Evolutionary conservation across 768 basidiomycete species (phyloP), one percentile per base, ranked within the genome.

Genomic region (Agaricus blazei): DNA sequence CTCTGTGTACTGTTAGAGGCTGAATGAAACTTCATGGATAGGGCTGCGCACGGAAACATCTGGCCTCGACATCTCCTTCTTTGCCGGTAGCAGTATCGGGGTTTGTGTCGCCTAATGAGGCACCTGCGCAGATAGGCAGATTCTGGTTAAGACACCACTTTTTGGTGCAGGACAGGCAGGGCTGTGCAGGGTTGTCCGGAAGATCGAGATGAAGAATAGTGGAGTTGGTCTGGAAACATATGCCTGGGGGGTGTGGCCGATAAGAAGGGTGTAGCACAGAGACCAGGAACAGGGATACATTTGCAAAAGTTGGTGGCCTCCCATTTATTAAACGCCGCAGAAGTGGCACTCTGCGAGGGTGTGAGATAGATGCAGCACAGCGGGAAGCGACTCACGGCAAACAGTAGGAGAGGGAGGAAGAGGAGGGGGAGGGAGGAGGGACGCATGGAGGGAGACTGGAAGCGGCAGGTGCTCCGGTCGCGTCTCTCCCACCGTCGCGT

Each of bases 111-210:
- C 93, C 94, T 51, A 95, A 72, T 48, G 81, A 79, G 46, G 91
- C 91, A 27, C 87, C 87, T 9, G 80, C 79, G 67, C 91, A 96
- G 43, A 93, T 95, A 14, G 79, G 74, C 37, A 97, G 76, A 64
- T 93, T 91, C 70, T 92, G 94, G 66, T 96, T 90, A 53, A 94
- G 75, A 72, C 94, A 97, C 90, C 94, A 97, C 65, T 93, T 89
- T 65, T 93, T 92, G 9, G 93, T 96, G 68, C 94, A 97, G 4
- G 91, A 89, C 26, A 93, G 77, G 68, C 94, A 97, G 8, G 94
- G 93, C 68, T 96, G 92, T 15, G 83, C 83, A 1, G 91, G 89
- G 63, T 89, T 87, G 66, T 93, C 86, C 29, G 93, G 89, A 37
- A 82, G 79, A 59, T 84, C 83, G 62, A 97, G 75, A 48, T 81